Percentiles rank a stretch among this genome's conserved stretches.
These are phyloP conservation scores for Anethum foeniculum DNA, from an alignment of 140 eudicot species.

Conservation along the genomic window DNA sequence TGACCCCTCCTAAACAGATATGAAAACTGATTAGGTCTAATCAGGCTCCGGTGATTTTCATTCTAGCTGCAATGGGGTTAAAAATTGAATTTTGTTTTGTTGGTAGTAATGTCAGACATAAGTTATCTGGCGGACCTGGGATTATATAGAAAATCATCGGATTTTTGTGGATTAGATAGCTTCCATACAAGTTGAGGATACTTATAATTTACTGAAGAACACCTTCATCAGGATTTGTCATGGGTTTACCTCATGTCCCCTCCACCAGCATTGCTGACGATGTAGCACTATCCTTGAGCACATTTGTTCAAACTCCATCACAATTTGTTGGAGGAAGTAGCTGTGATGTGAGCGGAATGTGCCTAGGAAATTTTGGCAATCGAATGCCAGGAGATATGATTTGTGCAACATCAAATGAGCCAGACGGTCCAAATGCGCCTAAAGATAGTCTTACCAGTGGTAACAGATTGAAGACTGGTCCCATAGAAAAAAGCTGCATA, in stretches of 20 bases:
- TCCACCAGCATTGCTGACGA: conserved; percentile 57
- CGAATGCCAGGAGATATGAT: conserved; percentile 27
- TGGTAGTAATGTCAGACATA: not conserved
- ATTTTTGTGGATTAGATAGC: conserved; percentile 11
- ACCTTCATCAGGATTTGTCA: conserved; percentile 11
- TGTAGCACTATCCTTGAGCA: conserved; percentile 50
- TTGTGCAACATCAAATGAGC: conserved; percentile 25
- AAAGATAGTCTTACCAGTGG: conserved; percentile 36
- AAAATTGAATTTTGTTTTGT: not conserved
- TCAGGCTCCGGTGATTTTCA: conserved; percentile 15
- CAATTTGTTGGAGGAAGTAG: conserved; percentile 39
- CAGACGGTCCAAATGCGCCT: conserved; percentile 29
- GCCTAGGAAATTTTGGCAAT: conserved; percentile 30
- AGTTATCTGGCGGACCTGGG: not conserved
- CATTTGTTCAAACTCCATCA: conserved; percentile 53
- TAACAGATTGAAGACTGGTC: conserved; percentile 39
- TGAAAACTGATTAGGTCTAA: conserved; percentile 30
- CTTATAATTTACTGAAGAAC: not conserved
- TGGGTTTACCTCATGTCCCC: conserved; percentile 92
- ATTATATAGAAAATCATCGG: not conserved
- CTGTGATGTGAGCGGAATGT: conserved; percentile 56
- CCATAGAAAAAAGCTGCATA: conserved; percentile 31
- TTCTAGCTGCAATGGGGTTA: conserved; percentile 9
- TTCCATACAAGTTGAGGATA: conserved; percentile 10
- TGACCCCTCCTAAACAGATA: conserved; percentile 13